Evolutionary conservation across 2,329 filamentous ascomycete species (phyloP).

Genomic region (Pseudogymnoascus sp.): DNA sequence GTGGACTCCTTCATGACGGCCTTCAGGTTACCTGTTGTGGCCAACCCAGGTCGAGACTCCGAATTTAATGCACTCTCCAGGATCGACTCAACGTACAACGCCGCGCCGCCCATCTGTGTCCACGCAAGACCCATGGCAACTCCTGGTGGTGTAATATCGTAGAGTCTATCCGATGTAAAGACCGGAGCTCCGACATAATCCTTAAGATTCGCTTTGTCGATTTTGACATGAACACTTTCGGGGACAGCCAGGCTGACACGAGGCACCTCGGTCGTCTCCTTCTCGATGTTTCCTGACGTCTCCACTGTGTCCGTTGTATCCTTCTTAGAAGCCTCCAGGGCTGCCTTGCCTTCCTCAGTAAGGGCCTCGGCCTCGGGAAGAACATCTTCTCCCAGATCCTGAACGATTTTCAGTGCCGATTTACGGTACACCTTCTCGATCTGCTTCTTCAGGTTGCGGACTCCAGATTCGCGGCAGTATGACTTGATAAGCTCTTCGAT

Average conservation of each 20-base stretch:
- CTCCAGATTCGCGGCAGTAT: slow-evolving; percentile 94
- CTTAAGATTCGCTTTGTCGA: slow-evolving; percentile 82
- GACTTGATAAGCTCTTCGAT: slow-evolving; percentile 97
- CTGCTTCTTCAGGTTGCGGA: slow-evolving; percentile 97
- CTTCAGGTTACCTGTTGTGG: slow-evolving; percentile 92
- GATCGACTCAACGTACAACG: slow-evolving; percentile 95
- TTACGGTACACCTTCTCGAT: slow-evolving; percentile 99
- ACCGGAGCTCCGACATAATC: slow-evolving; percentile 95
- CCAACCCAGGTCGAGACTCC: slow-evolving; percentile 66
- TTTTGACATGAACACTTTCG: slow-evolving; percentile 74
- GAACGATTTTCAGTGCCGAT: slow-evolving; percentile 92
- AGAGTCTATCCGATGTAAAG: slow-evolving; percentile 90
- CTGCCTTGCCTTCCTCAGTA: slow-evolving; percentile 77
- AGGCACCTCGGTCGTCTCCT: slow-evolving; percentile 55
- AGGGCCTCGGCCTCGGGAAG: slow-evolving; percentile 73
- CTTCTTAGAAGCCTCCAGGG: slow-evolving; percentile 61
- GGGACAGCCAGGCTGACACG: slow-evolving; percentile 75
- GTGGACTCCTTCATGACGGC: slow-evolving; percentile 98
- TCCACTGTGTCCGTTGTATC: slow-evolving; percentile 55
- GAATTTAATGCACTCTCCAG: slow-evolving; percentile 72
- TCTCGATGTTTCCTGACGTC: slow-evolving; percentile 42
- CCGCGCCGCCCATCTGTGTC: slow-evolving; percentile 94
- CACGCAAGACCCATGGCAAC: slow-evolving; percentile 97
- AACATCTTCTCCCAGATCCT: slow-evolving; percentile 80
- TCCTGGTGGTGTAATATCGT: slow-evolving; percentile 85